A percentile compares a stretch with the other conserved stretches of the same genome.
These are phyloP conservation scores for Septoria linicola DNA, from an alignment of 2,329 filamentous ascomycete species.

Conservation along the genomic window DNA sequence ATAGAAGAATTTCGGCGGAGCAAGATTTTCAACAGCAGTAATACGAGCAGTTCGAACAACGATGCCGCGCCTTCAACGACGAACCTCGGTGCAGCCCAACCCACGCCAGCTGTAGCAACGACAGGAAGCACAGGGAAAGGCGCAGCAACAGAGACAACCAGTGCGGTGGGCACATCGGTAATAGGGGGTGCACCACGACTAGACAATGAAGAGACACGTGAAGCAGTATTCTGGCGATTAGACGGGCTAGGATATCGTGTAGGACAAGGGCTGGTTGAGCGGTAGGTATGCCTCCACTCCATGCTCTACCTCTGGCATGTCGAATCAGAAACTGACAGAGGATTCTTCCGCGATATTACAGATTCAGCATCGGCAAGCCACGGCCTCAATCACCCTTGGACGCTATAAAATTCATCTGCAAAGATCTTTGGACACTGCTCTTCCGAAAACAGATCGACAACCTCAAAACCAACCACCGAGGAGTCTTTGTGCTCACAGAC, in stretches of 20 bases:
- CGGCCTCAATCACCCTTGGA: slow-evolving; percentile 90
- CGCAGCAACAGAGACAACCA: slow-evolving; percentile 2
- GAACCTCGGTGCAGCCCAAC: not conserved
- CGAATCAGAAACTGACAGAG: not conserved
- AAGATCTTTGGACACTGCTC: slow-evolving; percentile 92
- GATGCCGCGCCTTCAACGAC: slow-evolving; percentile 10
- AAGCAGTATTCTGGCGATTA: slow-evolving; percentile 80
- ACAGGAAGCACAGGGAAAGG: slow-evolving; percentile 15
- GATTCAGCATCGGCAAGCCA: slow-evolving; percentile 78
- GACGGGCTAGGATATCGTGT: slow-evolving; percentile 88
- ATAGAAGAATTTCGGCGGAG: slow-evolving; percentile 33
- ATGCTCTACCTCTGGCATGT: not conserved
- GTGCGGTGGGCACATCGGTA: slow-evolving; percentile 9
- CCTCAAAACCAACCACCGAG: slow-evolving; percentile 94
- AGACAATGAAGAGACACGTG: slow-evolving; percentile 73
- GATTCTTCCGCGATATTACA: slow-evolving; percentile 37
- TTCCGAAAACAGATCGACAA: slow-evolving; percentile 99
- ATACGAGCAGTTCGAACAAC: too few species aligned
- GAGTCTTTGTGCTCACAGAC: slow-evolving; percentile 94
- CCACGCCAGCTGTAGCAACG: slow-evolving; percentile 2
- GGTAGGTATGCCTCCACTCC: slow-evolving; percentile 54
- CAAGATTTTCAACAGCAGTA: slow-evolving; percentile 29
- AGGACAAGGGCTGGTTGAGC: slow-evolving; percentile 85
- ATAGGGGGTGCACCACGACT: slow-evolving; percentile 19
- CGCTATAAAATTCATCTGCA: slow-evolving; percentile 97